These are phyloP conservation scores for Calamus simplicifolius DNA, from an alignment of 176 grass and related monocot species.

Conservation along the genomic window DNA sequence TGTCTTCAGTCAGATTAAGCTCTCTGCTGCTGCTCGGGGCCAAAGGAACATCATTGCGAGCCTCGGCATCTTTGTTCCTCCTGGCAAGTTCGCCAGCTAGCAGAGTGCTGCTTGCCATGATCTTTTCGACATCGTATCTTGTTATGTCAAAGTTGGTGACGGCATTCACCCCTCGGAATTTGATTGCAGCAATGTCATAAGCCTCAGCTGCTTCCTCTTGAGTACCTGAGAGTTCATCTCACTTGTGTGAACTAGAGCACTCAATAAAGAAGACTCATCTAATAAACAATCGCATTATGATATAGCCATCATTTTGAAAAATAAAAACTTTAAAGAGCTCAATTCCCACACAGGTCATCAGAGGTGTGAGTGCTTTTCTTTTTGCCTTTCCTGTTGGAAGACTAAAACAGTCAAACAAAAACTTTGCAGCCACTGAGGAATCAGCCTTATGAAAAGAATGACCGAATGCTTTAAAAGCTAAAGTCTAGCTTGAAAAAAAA, in stretches of 20 bases:
- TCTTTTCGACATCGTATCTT: constrained; percentile 82
- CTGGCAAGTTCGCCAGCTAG: constrained; percentile 52
- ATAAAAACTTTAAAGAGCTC: neutral
- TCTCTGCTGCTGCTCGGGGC: constrained; percentile 14
- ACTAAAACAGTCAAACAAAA: constrained; percentile 31
- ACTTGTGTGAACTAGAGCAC: neutral
- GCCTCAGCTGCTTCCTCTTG: constrained; percentile 96
- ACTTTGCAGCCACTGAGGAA: constrained; percentile 33
- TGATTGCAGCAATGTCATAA: constrained; percentile 96
- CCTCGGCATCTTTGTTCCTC: constrained; percentile 22
- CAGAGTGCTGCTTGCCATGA: constrained; percentile 78
- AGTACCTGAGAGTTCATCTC: constrained; percentile 37
- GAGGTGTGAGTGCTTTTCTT: constrained; percentile 19
- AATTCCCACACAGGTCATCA: constrained; percentile 14
- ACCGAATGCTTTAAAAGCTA: constrained; percentile 20
- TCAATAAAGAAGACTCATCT: neutral
- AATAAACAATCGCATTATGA: neutral
- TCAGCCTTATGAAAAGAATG: constrained; percentile 75
- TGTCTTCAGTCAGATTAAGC: constrained; percentile 2
- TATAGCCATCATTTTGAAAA: neutral
- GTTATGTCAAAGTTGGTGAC: constrained; percentile 96
- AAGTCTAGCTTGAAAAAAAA: constrained; percentile 15
- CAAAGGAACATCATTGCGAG: neutral
- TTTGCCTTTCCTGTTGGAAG: constrained; percentile 17
- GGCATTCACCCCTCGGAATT: constrained; percentile 85